Conservation (phyloP, 1,284 basidiomycete genomes). For the Heterobasidion irregulare region DNA sequence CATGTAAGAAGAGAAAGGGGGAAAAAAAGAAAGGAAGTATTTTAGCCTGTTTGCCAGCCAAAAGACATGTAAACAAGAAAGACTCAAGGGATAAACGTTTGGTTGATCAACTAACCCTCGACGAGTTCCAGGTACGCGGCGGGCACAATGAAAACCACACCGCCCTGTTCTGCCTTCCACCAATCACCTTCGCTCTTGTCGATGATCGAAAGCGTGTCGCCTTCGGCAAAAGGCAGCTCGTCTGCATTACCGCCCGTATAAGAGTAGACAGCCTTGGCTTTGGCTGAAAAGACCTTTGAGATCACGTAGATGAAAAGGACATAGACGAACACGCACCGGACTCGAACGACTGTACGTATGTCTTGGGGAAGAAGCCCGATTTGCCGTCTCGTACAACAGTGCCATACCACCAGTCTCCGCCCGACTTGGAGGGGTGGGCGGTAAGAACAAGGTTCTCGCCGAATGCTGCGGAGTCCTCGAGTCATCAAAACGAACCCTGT, state of each 20-base stretch:
- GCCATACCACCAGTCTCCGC: conserved; percentile 93
- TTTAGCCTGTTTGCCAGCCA: conserved; percentile 61
- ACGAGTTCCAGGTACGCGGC: conserved; percentile 79
- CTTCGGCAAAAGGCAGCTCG: conserved; percentile 78
- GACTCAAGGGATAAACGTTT: conserved; percentile 34
- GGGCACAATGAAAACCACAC: conserved; percentile 81
- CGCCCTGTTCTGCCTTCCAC: conserved; percentile 89
- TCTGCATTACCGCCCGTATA: conserved; percentile 68
- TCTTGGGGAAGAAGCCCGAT: conserved; percentile 87
- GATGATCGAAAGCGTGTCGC: conserved; percentile 68
- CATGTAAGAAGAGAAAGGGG: conserved; percentile 26
- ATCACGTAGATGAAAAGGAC: neutral
- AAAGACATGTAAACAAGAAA: conserved; percentile 47
- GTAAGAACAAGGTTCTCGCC: conserved; percentile 72
- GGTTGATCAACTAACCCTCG: conserved; percentile 68
- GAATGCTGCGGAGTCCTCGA: conserved; percentile 50
- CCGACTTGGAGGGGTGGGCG: conserved; percentile 80
- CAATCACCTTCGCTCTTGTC: conserved; percentile 80
- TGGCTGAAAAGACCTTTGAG: conserved; percentile 28
- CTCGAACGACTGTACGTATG: conserved; percentile 73
- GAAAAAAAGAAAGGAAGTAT: conserved; percentile 44
- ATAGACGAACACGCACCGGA: conserved; percentile 40
- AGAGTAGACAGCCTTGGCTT: conserved; percentile 73
- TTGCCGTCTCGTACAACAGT: conserved; percentile 58
- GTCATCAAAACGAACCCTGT: neutral